Evolutionary conservation across 495 filamentous ascomycete genomes (phyloP).

Genomic region (Lasiosphaeriaceae sp.): DNA sequence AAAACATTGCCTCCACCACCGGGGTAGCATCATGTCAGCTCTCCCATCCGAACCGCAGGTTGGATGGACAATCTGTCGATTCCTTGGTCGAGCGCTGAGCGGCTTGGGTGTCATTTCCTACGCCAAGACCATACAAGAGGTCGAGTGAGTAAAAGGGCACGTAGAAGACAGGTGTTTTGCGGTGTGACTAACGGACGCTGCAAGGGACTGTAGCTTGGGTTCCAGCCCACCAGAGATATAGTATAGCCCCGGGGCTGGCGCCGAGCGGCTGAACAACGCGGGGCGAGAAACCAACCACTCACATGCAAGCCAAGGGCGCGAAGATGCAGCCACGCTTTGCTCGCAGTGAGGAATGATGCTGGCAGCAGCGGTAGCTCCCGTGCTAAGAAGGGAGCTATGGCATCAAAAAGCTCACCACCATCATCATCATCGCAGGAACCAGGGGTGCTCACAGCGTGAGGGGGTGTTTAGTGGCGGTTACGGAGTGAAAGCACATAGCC

Average conservation of each 20-base stretch:
- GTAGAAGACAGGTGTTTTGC: too few species aligned
- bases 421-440: not conserved
- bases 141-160: too few species aligned
- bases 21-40: too few species aligned
- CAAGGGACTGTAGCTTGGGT: not conserved
- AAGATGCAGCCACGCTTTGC: not conserved
- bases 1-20: too few species aligned
- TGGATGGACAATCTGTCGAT: too few species aligned
- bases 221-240: not conserved
- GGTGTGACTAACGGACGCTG: too few species aligned
- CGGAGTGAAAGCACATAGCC: too few species aligned
- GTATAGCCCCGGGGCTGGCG: constrained; percentile 7
- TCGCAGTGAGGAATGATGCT: not conserved
- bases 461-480: not conserved
- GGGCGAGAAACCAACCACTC: not conserved
- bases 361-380: not conserved
- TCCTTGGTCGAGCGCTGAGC: too few species aligned
- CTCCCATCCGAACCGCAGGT: too few species aligned
- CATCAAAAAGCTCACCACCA: not conserved
- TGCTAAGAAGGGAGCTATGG: not conserved
- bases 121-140: too few species aligned
- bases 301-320: not conserved
- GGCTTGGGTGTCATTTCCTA: too few species aligned
- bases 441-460: not conserved
- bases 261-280: constrained; percentile 9